Evolutionary conservation across 805 yeast genomes (phyloP), one percentile per base, ranked within the genome.

Genomic region (Torulaspora quercuum): DNA sequence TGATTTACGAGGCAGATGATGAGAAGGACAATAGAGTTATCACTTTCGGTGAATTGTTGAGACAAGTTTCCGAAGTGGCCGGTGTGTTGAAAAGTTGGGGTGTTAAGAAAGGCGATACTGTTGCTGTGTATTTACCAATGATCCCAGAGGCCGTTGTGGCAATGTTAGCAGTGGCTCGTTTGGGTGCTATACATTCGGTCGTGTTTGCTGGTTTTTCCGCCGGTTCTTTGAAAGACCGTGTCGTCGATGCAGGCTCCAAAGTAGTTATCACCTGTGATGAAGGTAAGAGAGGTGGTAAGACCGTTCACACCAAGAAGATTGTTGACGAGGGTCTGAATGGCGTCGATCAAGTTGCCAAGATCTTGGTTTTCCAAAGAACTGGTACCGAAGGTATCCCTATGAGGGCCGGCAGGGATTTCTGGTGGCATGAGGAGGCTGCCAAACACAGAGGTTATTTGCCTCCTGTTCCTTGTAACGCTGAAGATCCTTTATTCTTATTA

Each of bases 71-170:
- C 48, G 80, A 82, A 57, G 79, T 88, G 52, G 95, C 97, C 8
- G 89, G 83, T 51, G 82, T 86, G 27, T 74, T 92, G 60, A 69
- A 74, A 46, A 73, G 80, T 41, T 79, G 88, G 76, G 98, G 98
- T 39, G 90, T 90, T 50, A 69, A 73, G 51, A 85, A 86, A 65
- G 98, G 98, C 58, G 98, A 90, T 59, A 84, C 95, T 17, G 97
- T 90, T 41, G 97, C 97, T 33, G 84, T 90, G 41, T 90, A 90
- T 66, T 69, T 90, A 61, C 98, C 98, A 57, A 90, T 92, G 98
- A 89, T 89, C 44, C 95, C 97, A 33, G 95, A 89, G 68, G 96
- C 97, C 13, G 70, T 92, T 44, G 78, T 92, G 39, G 83, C 98
- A n/a, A 77, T 90, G 75, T 72, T 90, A 57, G 98, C 98, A 30